Evolutionary conservation across 495 filamentous ascomycete species (phyloP), one percentile per base, ranked within the genome.

Genomic region (Penicillium coprophilum): DNA sequence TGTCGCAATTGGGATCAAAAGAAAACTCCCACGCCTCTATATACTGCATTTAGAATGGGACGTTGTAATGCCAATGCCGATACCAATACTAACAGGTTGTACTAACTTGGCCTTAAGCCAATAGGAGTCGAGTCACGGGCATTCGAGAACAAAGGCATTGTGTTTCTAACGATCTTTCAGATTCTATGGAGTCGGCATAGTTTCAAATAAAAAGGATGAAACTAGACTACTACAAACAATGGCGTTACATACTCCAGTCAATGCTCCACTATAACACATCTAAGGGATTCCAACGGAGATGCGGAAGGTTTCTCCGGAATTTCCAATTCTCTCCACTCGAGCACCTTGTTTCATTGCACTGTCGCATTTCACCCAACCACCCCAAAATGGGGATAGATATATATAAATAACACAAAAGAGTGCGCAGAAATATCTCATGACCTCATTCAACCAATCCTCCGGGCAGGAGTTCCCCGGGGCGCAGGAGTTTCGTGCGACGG

Each of bases 291-390:
- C 58, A 40, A 52, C 61, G 62, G 58, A 60, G 58, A 46, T 34
- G 38, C 46, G 59, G 56, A 60, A 56, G 50, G 62, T 67, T 65
- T 65, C 65, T 67, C 65, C 65, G 41, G 41, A 38, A 59, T 50
- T 56, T 51, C 56, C 48, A 19, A 41, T 41, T 40, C 58, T 19
- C 46, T 43, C 38, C 58, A 48, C 10, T 41, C 27, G n/a, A n/a
- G n/a, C 15, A 46, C 51, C 38, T 56, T 46, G 55, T 38, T 49
- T 52, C 38, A 57, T 58, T 31, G 27, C 44, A 17, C 32, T 38
- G n/a, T 38, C 32, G 32, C 32, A 36, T n/a, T 40, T 55, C 47
- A 15, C 27, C 24, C 17, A 45, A 24, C 8, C 28, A 13, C 27
- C 41, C 28, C 30, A 53, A 24, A 38, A 49, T 30, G 52, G 23